A percentile compares a stretch with the other conserved stretches of the same genome.
Evolutionary conservation across 2,329 filamentous ascomycete genomes (phyloP).

Genomic region (Thielaviopsis euricoi): DNA sequence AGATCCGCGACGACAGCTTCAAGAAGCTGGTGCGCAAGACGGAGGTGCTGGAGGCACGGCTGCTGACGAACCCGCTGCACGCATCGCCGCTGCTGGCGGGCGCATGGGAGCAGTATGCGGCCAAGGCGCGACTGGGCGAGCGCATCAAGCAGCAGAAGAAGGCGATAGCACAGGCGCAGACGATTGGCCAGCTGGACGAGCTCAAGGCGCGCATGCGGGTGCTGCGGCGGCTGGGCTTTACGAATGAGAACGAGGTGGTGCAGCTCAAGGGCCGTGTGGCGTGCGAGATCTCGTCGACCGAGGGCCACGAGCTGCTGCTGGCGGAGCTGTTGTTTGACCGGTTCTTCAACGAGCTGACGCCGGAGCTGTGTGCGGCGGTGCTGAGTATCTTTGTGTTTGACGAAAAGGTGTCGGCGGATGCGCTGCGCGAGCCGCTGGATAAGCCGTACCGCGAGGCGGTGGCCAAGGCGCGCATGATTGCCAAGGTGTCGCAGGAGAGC

Average conservation of each 20-base stretch:
- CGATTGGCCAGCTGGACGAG: conserved; percentile 85
- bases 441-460: conserved; percentile 81
- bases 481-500: conserved; percentile 86
- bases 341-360: conserved; percentile 90
- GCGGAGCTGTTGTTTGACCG: conserved; percentile 90
- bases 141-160: conserved; percentile 83
- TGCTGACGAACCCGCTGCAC: conserved; percentile 80
- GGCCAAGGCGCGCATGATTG: conserved; percentile 70
- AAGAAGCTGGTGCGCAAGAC: conserved; percentile 91
- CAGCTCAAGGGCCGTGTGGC: conserved; percentile 94
- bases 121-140: conserved; percentile 58
- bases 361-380: conserved; percentile 72
- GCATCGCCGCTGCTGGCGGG: conserved; percentile 70
- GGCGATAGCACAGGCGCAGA: conserved; percentile 68
- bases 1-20: conserved; percentile 80
- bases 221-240: conserved; percentile 81
- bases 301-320: conserved; percentile 82
- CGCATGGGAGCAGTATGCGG: conserved; percentile 73
- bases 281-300: conserved; percentile 85
- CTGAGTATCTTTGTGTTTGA: conserved; percentile 96
- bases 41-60: conserved; percentile 80
- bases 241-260: conserved; percentile 88
- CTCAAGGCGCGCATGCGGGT: conserved; percentile 93
- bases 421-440: conserved; percentile 66
- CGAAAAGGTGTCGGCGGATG: conserved; percentile 70